Evolutionary conservation across 2,329 filamentous ascomycete genomes (phyloP).

Genomic region (Tolypocladium paradoxum): DNA sequence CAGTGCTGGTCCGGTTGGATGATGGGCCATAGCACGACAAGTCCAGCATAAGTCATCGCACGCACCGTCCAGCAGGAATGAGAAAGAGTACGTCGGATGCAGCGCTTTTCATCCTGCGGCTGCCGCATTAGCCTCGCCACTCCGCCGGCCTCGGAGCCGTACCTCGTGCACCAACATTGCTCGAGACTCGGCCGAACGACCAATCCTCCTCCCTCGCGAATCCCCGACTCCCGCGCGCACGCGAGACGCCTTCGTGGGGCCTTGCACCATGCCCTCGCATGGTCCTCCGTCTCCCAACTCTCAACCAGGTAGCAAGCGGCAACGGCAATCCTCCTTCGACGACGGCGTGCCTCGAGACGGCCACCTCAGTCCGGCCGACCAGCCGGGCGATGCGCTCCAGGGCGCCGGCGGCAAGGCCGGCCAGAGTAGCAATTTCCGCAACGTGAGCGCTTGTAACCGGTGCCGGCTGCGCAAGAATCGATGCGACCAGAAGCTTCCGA

Average conservation of each 20-base stretch:
- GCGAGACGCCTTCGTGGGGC: background rate
- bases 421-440: conserved; percentile 62
- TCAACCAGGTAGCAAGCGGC: conserved; percentile 44
- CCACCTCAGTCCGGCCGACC: conserved; percentile 17
- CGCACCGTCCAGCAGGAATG: background rate
- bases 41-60: background rate
- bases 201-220: background rate
- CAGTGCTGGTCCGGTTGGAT: background rate
- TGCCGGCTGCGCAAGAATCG: conserved; percentile 88
- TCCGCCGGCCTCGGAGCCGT: background rate
- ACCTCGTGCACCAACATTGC: background rate
- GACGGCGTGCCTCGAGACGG: conserved; percentile 29
- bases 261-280: conserved; percentile 27
- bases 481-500: conserved; percentile 86
- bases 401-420: conserved; percentile 29
- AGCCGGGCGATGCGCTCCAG: conserved; percentile 11
- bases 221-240: background rate
- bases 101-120: background rate
- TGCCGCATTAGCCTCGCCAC: background rate
- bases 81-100: background rate
- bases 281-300: conserved; percentile 40
- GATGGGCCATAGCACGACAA: background rate
- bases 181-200: background rate
- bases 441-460: conserved; percentile 89
- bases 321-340: conserved; percentile 41